Evolutionary conservation across 2,329 filamentous ascomycete species (phyloP).

Genomic region (Sporothrix pseudoabietina): DNA sequence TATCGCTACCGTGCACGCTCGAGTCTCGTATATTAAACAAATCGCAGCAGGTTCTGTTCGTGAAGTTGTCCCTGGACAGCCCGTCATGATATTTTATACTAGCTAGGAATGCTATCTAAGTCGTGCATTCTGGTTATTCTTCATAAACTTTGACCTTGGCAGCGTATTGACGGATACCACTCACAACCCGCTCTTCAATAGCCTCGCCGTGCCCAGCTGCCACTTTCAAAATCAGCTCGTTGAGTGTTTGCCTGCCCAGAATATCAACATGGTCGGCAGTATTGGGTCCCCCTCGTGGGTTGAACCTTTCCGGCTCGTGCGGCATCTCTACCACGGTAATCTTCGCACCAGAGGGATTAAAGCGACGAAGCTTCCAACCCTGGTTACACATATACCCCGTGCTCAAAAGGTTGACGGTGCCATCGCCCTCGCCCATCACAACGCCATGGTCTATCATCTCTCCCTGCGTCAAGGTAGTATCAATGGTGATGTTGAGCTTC

Average conservation of each 20-base stretch:
- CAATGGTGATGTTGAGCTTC: constrained; percentile 73
- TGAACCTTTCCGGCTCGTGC: constrained; percentile 92
- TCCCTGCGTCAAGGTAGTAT: constrained; percentile 62
- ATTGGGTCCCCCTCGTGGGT: constrained; percentile 70
- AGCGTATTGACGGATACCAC: constrained; percentile 80
- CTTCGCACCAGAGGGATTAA: constrained; percentile 82
- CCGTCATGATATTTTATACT: neutral
- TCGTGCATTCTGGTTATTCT: constrained; percentile 45
- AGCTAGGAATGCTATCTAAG: neutral
- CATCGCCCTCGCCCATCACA: constrained; percentile 93
- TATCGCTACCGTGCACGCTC: neutral
- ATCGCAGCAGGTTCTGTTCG: neutral
- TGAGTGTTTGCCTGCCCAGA: constrained; percentile 81
- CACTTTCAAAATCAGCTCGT: constrained; percentile 84
- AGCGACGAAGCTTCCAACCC: constrained; percentile 90
- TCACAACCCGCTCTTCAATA: constrained; percentile 76
- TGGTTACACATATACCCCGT: constrained; percentile 96
- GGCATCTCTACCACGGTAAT: constrained; percentile 93
- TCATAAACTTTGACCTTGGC: constrained; percentile 82
- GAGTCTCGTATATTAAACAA: neutral
- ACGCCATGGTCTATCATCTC: constrained; percentile 77
- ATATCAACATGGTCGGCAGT: constrained; percentile 96
- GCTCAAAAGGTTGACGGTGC: constrained; percentile 90
- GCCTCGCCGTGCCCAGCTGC: constrained; percentile 81
- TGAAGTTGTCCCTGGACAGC: neutral